Conservation (phyloP, 192 early-diverging fungal species). For the Coemansia sp. region DNA sequence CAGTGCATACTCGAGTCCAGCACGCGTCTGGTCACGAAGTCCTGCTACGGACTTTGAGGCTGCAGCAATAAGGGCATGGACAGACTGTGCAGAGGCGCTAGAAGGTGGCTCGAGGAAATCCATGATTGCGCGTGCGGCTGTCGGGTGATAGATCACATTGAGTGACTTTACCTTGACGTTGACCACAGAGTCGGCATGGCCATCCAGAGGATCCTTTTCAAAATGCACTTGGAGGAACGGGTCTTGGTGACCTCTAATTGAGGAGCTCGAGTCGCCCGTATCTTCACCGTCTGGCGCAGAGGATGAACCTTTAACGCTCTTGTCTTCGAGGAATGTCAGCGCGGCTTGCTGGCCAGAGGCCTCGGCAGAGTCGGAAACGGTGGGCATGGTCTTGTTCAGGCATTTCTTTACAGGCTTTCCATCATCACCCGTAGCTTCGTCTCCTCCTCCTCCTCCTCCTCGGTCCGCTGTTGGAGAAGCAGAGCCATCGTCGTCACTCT, state of each 20-base stretch:
- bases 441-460: too few relatives aligned
- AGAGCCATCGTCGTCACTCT: constrained; percentile 22
- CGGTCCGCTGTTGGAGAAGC: too few relatives aligned
- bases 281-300: background rate
- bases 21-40: constrained; percentile 82
- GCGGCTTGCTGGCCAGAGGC: constrained; percentile 18
- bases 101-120: constrained; percentile 82
- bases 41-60: constrained; percentile 86
- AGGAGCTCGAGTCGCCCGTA: background rate
- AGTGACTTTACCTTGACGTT: constrained; percentile 83
- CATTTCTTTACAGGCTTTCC: too few relatives aligned
- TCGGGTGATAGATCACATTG: constrained; percentile 85
- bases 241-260: constrained; percentile 10
- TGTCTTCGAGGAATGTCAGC: background rate
- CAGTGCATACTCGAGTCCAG: constrained; percentile 80
- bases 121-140: constrained; percentile 66
- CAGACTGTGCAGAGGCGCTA: constrained; percentile 64
- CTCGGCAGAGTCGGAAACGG: background rate
- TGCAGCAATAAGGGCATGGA: constrained; percentile 66
- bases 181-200: constrained; percentile 80
- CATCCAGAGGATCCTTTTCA: constrained; percentile 89
- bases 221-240: constrained; percentile 55
- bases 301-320: background rate
- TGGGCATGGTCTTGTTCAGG: too few relatives aligned
- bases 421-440: background rate